Conservation (phyloP, 2,329 filamentous ascomycete genomes). For the Ophiostoma novo-ulmi region DNA sequence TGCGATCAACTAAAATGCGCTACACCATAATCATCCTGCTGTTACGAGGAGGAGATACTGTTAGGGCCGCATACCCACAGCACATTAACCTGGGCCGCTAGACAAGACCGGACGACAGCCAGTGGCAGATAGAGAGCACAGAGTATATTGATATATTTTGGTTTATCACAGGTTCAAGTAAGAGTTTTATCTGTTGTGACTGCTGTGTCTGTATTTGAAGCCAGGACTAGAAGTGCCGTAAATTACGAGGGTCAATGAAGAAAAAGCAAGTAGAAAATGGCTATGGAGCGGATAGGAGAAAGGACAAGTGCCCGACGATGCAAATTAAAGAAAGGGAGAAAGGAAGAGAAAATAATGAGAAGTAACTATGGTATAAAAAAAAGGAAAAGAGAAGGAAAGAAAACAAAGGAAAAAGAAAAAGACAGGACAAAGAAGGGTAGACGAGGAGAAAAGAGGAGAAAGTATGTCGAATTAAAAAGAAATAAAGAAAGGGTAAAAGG, state of each 20-base stretch:
- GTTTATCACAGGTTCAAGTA: neutral
- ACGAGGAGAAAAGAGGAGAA: neutral
- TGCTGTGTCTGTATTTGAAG: neutral
- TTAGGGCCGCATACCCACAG: neutral
- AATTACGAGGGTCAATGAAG: conserved; percentile 4
- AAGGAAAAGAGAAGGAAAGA: neutral
- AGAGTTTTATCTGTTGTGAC: neutral
- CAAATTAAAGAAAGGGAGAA: neutral
- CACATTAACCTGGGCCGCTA: neutral
- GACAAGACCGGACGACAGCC: conserved; percentile 1
- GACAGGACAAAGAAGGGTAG: neutral
- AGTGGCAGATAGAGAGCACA: neutral
- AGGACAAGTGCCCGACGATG: neutral
- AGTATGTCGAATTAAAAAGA: neutral
- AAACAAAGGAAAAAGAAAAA: neutral
- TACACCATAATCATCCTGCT: neutral
- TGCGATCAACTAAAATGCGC: neutral
- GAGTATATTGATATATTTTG: neutral
- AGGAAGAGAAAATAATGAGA: neutral
- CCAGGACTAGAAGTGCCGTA: neutral
- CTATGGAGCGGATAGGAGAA: neutral
- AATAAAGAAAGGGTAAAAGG: neutral
- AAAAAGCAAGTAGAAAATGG: conserved; percentile 1
- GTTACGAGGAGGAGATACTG: neutral
- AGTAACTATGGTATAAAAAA: neutral